phyloP scores from a whole-genome alignment of 2,329 filamentous ascomycete species.

The Cladophialophora yegresii region DNA sequence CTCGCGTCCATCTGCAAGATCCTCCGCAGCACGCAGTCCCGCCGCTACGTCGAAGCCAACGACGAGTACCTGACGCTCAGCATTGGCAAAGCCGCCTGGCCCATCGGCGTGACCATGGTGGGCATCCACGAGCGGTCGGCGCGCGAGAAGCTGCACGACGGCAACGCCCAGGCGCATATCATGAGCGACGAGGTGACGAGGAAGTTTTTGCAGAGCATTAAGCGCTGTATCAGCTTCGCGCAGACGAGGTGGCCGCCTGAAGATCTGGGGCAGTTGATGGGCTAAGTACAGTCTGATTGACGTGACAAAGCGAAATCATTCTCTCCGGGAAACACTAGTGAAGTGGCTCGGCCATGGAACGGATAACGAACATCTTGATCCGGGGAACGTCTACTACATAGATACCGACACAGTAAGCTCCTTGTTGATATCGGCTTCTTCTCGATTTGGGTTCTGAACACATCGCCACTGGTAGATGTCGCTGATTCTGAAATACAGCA shows the following conservation, averaged over 20 bases:
- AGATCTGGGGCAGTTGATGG: conserved; percentile 93
- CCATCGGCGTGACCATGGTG: conserved; percentile 99
- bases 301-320: neutral
- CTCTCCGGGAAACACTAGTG: neutral
- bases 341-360: neutral
- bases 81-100: conserved; percentile 97
- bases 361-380: neutral
- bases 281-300: conserved; percentile 44
- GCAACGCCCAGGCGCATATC: conserved; percentile 76
- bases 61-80: conserved; percentile 90
- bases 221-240: conserved; percentile 92
- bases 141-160: conserved; percentile 91
- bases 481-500: neutral
- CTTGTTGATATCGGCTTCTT: neutral
- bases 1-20: conserved; percentile 86
- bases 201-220: conserved; percentile 97
- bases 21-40: conserved; percentile 82
- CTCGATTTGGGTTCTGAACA: neutral
- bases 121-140: conserved; percentile 97
- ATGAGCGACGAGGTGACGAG: conserved; percentile 95
- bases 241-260: conserved; percentile 95
- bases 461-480: neutral
- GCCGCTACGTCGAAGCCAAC: conserved; percentile 93
- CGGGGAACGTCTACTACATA: neutral
- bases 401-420: neutral